A percentile compares a stretch with the other conserved stretches of the same genome.
These are phyloP conservation scores for Sporothrix mexicana DNA, from an alignment of 2,329 filamentous ascomycete genomes.

Conservation along the genomic window DNA sequence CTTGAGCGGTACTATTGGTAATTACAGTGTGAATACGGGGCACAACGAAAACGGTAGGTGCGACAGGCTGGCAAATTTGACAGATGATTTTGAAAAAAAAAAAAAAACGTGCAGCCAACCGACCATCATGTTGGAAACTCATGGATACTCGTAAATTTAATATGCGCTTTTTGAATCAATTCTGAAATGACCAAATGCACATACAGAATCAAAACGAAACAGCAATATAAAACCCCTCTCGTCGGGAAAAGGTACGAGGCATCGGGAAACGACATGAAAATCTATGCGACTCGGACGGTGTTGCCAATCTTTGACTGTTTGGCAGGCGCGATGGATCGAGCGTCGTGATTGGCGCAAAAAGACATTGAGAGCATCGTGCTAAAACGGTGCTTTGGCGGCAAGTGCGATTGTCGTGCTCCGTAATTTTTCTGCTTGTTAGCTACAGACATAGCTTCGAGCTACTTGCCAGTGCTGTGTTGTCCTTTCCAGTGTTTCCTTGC, in stretches of 20 bases:
- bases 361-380: neutral
- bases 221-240: neutral
- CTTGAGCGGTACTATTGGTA: neutral
- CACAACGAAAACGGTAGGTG: constrained; percentile 11
- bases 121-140: neutral
- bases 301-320: neutral
- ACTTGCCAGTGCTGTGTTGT: constrained; percentile 18
- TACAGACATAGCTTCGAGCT: constrained; percentile 11
- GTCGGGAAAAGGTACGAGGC: neutral
- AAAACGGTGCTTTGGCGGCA: constrained; percentile 24
- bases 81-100: neutral
- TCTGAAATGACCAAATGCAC: neutral
- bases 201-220: constrained; percentile 1
- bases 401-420: constrained; percentile 9
- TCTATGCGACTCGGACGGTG: neutral
- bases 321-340: neutral
- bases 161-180: too few relatives aligned
- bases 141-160: too few relatives aligned
- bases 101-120: neutral
- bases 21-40: constrained; percentile 21
- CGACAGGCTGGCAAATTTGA: neutral
- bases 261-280: constrained; percentile 18
- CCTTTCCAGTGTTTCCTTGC: constrained; percentile 6
- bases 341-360: constrained; percentile 20
- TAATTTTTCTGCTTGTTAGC: constrained; percentile 1